Conservation (phyloP, 257 asterid species). For the Nicotiana knightiana region DNA sequence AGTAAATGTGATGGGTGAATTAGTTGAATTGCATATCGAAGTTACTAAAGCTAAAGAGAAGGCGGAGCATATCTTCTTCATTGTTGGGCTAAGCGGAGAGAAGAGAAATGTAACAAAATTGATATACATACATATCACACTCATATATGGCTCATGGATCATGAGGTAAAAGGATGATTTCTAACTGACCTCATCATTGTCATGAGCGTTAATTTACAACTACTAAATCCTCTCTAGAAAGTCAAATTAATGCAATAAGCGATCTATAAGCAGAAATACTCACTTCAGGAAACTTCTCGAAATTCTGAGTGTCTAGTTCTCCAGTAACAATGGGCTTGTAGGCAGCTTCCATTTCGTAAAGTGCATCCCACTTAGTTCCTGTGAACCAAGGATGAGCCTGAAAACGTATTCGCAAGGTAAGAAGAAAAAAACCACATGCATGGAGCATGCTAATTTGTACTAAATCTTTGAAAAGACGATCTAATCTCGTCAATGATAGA, state of each 20-base stretch:
- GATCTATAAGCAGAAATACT: conserved; percentile 19
- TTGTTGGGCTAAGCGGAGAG: background rate
- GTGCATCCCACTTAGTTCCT: conserved; percentile 71
- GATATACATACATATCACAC: background rate
- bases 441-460: background rate
- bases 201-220: background rate
- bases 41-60: background rate
- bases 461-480: background rate
- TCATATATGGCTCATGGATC: background rate
- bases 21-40: background rate
- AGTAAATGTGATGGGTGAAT: background rate
- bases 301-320: conserved; percentile 92
- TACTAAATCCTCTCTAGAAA: background rate
- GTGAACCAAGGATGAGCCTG: conserved; percentile 93
- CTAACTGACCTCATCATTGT: background rate
- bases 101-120: background rate
- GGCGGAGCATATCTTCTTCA: background rate
- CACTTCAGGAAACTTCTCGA: conserved; percentile 87
- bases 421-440: background rate
- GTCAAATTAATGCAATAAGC: background rate
- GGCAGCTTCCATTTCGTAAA: conserved; percentile 95
- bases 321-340: conserved; percentile 81
- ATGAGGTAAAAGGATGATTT: background rate
- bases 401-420: conserved; percentile 13
- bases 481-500: background rate